Base-by-base conservation (phyloP, 2,329 filamentous ascomycete species). In the Beauveria caledonica region DNA sequence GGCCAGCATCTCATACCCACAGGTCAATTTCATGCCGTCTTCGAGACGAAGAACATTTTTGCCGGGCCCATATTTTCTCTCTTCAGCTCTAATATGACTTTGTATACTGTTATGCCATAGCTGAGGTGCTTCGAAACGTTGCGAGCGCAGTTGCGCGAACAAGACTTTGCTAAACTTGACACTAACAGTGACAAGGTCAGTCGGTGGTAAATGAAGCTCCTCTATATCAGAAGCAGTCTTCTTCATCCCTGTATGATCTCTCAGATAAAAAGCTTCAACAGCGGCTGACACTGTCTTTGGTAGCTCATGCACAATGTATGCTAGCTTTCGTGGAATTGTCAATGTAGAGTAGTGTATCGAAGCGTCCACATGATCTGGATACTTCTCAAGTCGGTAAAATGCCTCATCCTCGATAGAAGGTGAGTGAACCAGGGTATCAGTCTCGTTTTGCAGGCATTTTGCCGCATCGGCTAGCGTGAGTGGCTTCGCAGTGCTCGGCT, bases 261-360 rank as follows among this genome's bases (percentile, higher is more conserved):
- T 86, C 15, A 96, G 81, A 71, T 97, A 97, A 73, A 99, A 97
- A 1, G 89, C 86, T 72, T 99, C 95, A 3, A 93, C 84, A 1
- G 91, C 92, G 0, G 92, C 86, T 2, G 92, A 87, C 61, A 97
- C 86, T 62, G 89, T 86, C 17, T 86, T 82, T 0, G 92, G 90
- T 23, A 86, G 84, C 48, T 83, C 76, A 66, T 93, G 89, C 2
- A 99, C 76, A 42, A 97, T 79, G 65, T 87, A 87, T 7, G 92
- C 93, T 29, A 96, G 75, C 65, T 87, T 92, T 62, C 94, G 85
- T 0, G 94, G 94, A 36, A 99, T 80, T 0, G 83, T 87, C 27
- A 91, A 76, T 4, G 86, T 73, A 1, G 90, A 82, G 68, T 88
- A 81, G 71, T 99, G 94, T n/a, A 91, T 77, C 17, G 89, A 91